These are phyloP conservation scores for Orbilia javanica DNA, from an alignment of 2,329 filamentous ascomycete genomes.

Conservation along the genomic window DNA sequence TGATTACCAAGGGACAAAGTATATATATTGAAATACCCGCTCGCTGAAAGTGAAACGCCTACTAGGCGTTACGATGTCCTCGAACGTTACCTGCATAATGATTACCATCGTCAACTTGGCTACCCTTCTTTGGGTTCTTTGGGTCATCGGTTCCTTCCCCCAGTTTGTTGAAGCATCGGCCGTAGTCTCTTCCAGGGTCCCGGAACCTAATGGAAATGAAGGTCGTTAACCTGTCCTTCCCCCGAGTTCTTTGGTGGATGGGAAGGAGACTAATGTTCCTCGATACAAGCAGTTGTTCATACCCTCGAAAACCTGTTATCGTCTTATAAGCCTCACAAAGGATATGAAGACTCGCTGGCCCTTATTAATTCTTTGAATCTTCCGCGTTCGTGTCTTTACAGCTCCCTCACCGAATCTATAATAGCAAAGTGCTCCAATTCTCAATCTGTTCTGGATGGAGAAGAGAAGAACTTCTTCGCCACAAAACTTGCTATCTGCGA, in stretches of 20 bases:
- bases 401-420: constrained; percentile 45
- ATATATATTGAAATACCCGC: background rate
- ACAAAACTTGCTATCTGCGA: constrained; percentile 61
- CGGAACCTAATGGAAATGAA: background rate
- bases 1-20: background rate
- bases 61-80: background rate
- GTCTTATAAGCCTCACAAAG: constrained; percentile 26
- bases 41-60: background rate
- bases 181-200: background rate
- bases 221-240: background rate
- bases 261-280: background rate
- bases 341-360: constrained; percentile 38
- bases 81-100: background rate
- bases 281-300: background rate
- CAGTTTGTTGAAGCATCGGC: background rate
- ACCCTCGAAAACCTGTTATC: constrained; percentile 35
- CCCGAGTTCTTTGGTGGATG: background rate
- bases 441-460: constrained; percentile 35
- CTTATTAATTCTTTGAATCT: constrained; percentile 63
- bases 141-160: background rate
- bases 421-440: constrained; percentile 47
- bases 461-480: constrained; percentile 60
- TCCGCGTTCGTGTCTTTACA: constrained; percentile 58
- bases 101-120: background rate
- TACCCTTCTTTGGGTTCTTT: constrained; percentile 1